These are phyloP conservation scores for Solanum arcanum DNA, from an alignment of 257 asterid genomes.

Conservation along the genomic window DNA sequence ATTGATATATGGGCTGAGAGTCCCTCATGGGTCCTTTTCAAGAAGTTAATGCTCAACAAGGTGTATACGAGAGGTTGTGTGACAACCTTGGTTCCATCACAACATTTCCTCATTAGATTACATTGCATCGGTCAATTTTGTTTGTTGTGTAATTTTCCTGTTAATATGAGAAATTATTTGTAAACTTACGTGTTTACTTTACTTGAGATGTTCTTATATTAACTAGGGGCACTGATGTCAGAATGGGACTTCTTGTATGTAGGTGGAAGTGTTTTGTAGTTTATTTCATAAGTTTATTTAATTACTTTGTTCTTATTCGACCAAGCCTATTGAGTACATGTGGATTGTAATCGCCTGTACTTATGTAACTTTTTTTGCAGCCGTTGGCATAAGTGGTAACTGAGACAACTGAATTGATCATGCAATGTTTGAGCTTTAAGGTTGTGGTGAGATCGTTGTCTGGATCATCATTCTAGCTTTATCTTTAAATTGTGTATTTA, in stretches of 20 bases:
- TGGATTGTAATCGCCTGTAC: background rate
- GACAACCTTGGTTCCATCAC: background rate
- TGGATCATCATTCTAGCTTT: background rate
- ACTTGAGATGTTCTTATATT: no score
- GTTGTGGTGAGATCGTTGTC: background rate
- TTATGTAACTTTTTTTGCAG: no score
- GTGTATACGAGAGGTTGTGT: background rate
- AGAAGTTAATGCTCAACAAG: background rate
- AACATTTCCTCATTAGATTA: background rate
- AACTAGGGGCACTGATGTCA: background rate
- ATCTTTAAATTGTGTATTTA: no score
- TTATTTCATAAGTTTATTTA: background rate
- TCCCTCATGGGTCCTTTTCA: background rate
- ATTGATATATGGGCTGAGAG: background rate
- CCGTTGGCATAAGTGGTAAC: background rate
- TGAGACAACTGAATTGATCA: background rate
- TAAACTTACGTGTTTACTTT: no score
- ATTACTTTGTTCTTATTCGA: background rate
- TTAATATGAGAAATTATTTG: background rate
- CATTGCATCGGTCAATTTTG: background rate
- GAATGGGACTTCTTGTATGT: background rate
- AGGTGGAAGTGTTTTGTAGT: no score
- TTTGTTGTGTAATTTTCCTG: background rate
- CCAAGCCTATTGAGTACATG: background rate
- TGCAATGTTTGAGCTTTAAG: background rate